Evolutionary conservation across 768 basidiomycete species (phyloP).

Genomic region (Harrya chromipes): DNA sequence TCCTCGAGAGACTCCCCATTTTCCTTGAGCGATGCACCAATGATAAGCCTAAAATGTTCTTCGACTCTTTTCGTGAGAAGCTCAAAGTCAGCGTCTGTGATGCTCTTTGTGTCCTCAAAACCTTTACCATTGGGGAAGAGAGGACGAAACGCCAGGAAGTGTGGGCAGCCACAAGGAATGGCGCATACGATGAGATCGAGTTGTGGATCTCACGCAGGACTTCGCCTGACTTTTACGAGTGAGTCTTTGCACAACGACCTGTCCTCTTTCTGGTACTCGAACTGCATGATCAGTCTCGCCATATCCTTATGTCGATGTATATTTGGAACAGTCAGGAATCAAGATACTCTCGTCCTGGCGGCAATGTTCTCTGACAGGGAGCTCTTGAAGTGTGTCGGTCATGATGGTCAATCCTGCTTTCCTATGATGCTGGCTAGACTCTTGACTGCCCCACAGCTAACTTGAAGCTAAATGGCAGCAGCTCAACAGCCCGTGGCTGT

Average conservation of each 20-base stretch:
- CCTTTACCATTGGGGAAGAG: constrained; percentile 46
- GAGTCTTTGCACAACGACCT: constrained; percentile 30
- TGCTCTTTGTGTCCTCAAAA: constrained; percentile 56
- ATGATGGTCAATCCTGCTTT: constrained; percentile 55
- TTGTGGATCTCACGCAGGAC: constrained; percentile 70
- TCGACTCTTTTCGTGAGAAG: constrained; percentile 49
- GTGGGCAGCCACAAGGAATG: constrained; percentile 59
- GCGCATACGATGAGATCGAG: constrained; percentile 52
- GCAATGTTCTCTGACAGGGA: constrained; percentile 84
- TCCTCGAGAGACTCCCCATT: constrained; percentile 78
- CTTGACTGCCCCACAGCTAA: no score
- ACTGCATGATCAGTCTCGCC: constrained; percentile 56
- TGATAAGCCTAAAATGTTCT: constrained; percentile 52
- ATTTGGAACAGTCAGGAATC: constrained; percentile 72
- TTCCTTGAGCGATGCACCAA: constrained; percentile 85
- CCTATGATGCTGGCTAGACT: constrained; percentile 1
- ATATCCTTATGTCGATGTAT: constrained; percentile 73
- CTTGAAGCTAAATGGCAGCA: background rate
- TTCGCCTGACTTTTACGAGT: constrained; percentile 87
- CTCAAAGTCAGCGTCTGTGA: constrained; percentile 66
- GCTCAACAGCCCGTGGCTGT: constrained; percentile 2
- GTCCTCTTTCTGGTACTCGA: background rate
- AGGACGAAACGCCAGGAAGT: constrained; percentile 56
- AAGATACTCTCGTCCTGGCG: constrained; percentile 84
- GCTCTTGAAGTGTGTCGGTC: constrained; percentile 74